Evolutionary conservation across 176 grass and related monocot species (phyloP).

Genomic region (Dactylis glomerata): DNA sequence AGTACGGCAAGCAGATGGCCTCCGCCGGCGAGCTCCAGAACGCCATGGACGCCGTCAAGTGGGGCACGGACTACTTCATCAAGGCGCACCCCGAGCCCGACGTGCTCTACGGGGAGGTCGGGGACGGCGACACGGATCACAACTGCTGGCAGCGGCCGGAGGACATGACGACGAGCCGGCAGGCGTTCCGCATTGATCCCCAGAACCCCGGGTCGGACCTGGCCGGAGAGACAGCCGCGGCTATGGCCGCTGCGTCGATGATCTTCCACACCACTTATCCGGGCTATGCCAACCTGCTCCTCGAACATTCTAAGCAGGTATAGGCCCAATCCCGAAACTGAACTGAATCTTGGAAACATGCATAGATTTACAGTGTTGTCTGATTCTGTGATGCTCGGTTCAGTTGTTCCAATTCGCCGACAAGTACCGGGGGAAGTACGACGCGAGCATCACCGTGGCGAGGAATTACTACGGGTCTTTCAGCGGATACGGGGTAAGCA

Average conservation of each 20-base stretch:
- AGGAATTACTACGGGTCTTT: slow-evolving; percentile 77
- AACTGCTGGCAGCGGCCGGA: slow-evolving; percentile 91
- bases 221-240: slow-evolving; percentile 75
- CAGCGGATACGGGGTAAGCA: slow-evolving; percentile 82
- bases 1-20: slow-evolving; percentile 83
- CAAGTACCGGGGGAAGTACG: slow-evolving; percentile 89
- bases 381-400: neutral
- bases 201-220: slow-evolving; percentile 84
- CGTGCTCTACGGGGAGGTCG: slow-evolving; percentile 91
- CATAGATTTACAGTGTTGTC: neutral
- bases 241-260: slow-evolving; percentile 78
- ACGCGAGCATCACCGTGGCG: slow-evolving; percentile 64
- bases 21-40: slow-evolving; percentile 67
- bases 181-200: slow-evolving; percentile 71
- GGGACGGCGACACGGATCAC: slow-evolving; percentile 86
- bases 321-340: neutral
- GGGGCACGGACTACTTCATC: slow-evolving; percentile 96
- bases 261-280: slow-evolving; percentile 53
- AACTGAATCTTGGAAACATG: neutral
- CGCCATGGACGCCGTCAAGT: slow-evolving; percentile 91
- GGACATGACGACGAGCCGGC: slow-evolving; percentile 89
- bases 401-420: slow-evolving; percentile 86
- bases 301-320: slow-evolving; percentile 80
- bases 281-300: slow-evolving; percentile 60
- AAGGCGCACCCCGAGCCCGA: slow-evolving; percentile 86